phyloP scores from a whole-genome alignment of 768 basidiomycete species.

The Punctularia strigosozonata region DNA sequence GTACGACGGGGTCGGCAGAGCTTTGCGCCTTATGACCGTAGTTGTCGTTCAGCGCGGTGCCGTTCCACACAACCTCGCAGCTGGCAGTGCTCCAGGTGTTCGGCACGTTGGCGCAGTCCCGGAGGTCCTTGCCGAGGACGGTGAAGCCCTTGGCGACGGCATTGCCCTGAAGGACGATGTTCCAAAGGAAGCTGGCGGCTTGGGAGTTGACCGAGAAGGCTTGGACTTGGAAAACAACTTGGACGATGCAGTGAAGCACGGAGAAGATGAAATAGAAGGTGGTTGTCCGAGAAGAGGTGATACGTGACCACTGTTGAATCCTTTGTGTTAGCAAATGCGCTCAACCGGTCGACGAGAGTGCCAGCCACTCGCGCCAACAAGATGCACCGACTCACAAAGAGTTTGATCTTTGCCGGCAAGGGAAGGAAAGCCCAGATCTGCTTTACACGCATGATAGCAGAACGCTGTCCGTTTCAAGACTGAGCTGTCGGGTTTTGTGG shows the following conservation, averaged over 20 bases:
- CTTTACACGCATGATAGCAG: slow-evolving; percentile 26
- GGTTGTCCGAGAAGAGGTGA: slow-evolving; percentile 58
- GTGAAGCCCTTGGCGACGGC: slow-evolving; percentile 38
- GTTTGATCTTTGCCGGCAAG: slow-evolving; percentile 26
- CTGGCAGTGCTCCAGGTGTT: slow-evolving; percentile 15
- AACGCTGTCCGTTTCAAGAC: too few species aligned
- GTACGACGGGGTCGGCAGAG: too few species aligned
- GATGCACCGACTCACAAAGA: slow-evolving; percentile 30
- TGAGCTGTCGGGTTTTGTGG: too few species aligned
- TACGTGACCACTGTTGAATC: slow-evolving; percentile 45
- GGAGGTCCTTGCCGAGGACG: slow-evolving; percentile 38
- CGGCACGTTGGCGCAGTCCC: slow-evolving; percentile 46
- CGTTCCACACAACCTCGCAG: slow-evolving; percentile 50
- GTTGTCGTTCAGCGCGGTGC: too few species aligned
- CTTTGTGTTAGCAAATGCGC: too few species aligned
- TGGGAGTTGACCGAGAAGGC: slow-evolving; percentile 54
- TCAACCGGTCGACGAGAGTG: too few species aligned
- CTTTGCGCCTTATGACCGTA: too few species aligned
- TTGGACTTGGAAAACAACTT: slow-evolving; percentile 55
- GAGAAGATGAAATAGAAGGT: slow-evolving; percentile 58
- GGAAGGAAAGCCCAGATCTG: slow-evolving; percentile 26
- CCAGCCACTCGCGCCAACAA: background rate
- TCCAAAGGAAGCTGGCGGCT: slow-evolving; percentile 40
- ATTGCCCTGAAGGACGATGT: slow-evolving; percentile 38
- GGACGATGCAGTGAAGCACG: slow-evolving; percentile 50